Evolutionary conservation across 805 yeast species (phyloP).

Genomic region (Candida yuanshanica): DNA sequence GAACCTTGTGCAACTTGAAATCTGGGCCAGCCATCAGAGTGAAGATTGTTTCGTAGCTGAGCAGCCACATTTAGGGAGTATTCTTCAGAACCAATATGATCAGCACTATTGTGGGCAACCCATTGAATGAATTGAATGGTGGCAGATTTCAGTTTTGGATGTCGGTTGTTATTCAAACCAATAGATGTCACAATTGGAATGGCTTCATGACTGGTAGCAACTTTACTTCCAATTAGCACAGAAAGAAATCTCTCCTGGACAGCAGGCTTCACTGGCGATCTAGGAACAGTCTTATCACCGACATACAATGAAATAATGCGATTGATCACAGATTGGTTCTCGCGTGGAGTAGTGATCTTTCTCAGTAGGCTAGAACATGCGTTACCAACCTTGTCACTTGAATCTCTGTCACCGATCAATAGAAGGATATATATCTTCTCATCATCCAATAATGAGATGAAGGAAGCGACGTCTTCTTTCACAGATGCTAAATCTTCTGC

Average conservation of each 20-base stretch:
- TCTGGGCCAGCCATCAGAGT: constrained; percentile 58
- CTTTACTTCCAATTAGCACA: constrained; percentile 44
- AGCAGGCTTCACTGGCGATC: constrained; percentile 48
- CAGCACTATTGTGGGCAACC: constrained; percentile 35
- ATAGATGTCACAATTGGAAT: constrained; percentile 47
- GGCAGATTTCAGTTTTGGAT: constrained; percentile 45
- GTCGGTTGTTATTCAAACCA: constrained; percentile 52
- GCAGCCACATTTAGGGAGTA: constrained; percentile 42
- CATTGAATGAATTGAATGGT: constrained; percentile 63
- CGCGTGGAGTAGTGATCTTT: constrained; percentile 46
- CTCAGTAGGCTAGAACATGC: constrained; percentile 45
- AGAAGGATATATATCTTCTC: constrained; percentile 41
- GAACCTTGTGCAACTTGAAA: constrained; percentile 33
- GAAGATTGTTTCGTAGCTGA: constrained; percentile 46
- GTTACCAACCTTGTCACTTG: constrained; percentile 49
- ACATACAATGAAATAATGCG: constrained; percentile 41
- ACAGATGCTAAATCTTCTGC: constrained; percentile 38
- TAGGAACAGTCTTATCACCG: constrained; percentile 37
- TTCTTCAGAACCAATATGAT: constrained; percentile 11
- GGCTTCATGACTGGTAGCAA: constrained; percentile 37
- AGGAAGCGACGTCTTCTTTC: constrained; percentile 36
- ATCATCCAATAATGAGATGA: constrained; percentile 30
- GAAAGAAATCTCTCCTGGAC: constrained; percentile 52
- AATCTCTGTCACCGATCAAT: constrained; percentile 60
- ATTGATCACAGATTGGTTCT: constrained; percentile 39